A percentile compares a stretch with the other conserved stretches of the same genome.
Evolutionary conservation across 257 asterid genomes (phyloP).

Genomic region (Thymus mandschuricus): DNA sequence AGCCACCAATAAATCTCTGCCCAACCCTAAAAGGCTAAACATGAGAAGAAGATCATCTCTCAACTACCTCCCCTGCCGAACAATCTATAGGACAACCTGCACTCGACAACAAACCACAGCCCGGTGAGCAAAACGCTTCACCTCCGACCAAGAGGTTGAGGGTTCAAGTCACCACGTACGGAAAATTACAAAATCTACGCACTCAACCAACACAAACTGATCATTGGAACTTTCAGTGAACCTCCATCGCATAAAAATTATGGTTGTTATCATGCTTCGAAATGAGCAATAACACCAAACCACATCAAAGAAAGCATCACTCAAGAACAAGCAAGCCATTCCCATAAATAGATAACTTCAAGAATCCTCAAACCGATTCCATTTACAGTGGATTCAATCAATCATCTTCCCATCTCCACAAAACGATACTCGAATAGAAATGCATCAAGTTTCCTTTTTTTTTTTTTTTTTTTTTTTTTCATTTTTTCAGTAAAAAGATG

Average conservation of each 20-base stretch:
- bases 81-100: background rate
- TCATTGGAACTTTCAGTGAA: background rate
- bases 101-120: too few relatives aligned
- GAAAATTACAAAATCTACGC: background rate
- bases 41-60: slow-evolving; percentile 3
- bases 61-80: slow-evolving; percentile 16
- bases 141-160: too few relatives aligned
- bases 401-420: background rate
- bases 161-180: too few relatives aligned
- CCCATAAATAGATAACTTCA: background rate
- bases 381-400: background rate
- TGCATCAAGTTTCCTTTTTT: background rate
- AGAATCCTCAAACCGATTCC: slow-evolving; percentile 8
- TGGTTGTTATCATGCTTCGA: slow-evolving; percentile 12
- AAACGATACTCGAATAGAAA: background rate
- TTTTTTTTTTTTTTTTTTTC: too few relatives aligned
- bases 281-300: slow-evolving; percentile 10
- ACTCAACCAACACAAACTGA: slow-evolving; percentile 20
- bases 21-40: slow-evolving; percentile 16
- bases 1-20: slow-evolving; percentile 12
- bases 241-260: background rate
- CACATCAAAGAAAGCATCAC: slow-evolving; percentile 12
- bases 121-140: too few relatives aligned
- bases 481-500: background rate
- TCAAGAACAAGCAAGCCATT: background rate